phyloP scores from a whole-genome alignment of 208 protist genomes.

The Crithidia fasciculata region DNA sequence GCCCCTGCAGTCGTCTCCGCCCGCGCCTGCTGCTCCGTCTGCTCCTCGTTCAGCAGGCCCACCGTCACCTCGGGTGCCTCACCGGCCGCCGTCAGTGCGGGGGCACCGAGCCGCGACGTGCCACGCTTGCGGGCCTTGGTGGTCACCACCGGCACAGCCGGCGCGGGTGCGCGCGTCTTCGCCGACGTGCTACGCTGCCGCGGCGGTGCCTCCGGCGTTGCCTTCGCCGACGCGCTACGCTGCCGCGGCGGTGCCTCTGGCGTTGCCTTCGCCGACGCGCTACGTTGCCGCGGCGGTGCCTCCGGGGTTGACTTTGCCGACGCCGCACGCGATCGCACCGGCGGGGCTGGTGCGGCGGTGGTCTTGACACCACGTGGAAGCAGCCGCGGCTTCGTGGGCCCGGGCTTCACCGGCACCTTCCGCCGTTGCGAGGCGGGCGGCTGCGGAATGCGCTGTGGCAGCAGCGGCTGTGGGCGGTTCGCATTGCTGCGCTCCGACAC shows the following conservation, averaged over 20 bases:
- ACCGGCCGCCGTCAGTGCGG: slow-evolving; percentile 15
- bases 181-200: not conserved
- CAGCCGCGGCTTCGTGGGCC: slow-evolving; percentile 17
- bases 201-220: not conserved
- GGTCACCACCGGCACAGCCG: slow-evolving; percentile 17
- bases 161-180: not conserved
- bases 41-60: slow-evolving; percentile 30
- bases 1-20: not conserved
- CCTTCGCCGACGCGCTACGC: not conserved
- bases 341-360: too few species aligned
- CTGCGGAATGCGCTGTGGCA: slow-evolving; percentile 1
- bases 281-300: not conserved
- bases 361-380: slow-evolving; percentile 1
- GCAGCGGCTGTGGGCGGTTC: not conserved
- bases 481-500: not conserved
- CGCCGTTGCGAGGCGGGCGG: slow-evolving; percentile 9
- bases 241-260: not conserved
- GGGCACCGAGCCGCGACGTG: slow-evolving; percentile 18
- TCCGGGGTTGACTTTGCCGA: not conserved
- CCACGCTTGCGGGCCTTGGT: slow-evolving; percentile 30
- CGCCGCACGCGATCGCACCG: too few species aligned
- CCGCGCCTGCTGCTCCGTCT: slow-evolving; percentile 11
- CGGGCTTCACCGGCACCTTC: slow-evolving; percentile 15
- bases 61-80: slow-evolving; percentile 42
- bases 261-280: not conserved